Evolutionary conservation across 1,139 yeast genomes (phyloP).

Genomic region (Pichia sorboxylosa): DNA sequence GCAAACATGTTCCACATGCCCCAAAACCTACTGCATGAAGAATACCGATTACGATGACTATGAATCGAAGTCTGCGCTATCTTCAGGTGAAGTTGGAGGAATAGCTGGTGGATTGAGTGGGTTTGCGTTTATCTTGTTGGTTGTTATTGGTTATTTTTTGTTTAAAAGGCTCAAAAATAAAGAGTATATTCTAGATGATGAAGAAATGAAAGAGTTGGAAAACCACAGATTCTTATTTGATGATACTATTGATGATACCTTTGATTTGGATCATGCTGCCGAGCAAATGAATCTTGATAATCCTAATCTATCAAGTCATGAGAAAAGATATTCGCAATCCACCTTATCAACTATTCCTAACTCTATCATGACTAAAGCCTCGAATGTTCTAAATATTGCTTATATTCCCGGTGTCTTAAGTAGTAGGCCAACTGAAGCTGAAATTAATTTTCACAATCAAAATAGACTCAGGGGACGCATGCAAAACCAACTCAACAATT

Average conservation of each 20-base stretch:
- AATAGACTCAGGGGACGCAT: too few relatives aligned
- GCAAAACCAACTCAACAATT: too few relatives aligned
- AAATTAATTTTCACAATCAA: too few relatives aligned
- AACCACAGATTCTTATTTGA: conserved; percentile 16
- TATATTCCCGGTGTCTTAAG: conserved; percentile 88
- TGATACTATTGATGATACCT: conserved; percentile 4
- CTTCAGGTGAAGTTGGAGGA: conserved; percentile 35
- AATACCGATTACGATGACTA: conserved; percentile 9
- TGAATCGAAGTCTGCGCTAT: conserved; percentile 10
- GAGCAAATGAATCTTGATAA: background rate
- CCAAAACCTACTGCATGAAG: conserved; percentile 41
- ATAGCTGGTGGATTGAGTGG: conserved; percentile 59
- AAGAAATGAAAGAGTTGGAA: conserved; percentile 16
- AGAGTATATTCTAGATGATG: conserved; percentile 17
- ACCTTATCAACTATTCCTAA: conserved; percentile 40
- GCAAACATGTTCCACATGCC: conserved; percentile 47
- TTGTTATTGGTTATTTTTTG: conserved; percentile 27
- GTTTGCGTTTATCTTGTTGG: conserved; percentile 30
- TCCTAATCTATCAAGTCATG: conserved; percentile 5
- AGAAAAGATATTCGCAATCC: conserved; percentile 27
- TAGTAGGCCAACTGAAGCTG: conserved; percentile 22
- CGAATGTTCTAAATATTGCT: conserved; percentile 86
- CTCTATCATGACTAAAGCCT: conserved; percentile 62
- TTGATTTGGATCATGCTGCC: conserved; percentile 10
- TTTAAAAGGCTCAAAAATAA: conserved; percentile 28